These are phyloP conservation scores for Ascocoryne sarcoides DNA, from an alignment of 2,329 filamentous ascomycete genomes.

Conservation along the genomic window DNA sequence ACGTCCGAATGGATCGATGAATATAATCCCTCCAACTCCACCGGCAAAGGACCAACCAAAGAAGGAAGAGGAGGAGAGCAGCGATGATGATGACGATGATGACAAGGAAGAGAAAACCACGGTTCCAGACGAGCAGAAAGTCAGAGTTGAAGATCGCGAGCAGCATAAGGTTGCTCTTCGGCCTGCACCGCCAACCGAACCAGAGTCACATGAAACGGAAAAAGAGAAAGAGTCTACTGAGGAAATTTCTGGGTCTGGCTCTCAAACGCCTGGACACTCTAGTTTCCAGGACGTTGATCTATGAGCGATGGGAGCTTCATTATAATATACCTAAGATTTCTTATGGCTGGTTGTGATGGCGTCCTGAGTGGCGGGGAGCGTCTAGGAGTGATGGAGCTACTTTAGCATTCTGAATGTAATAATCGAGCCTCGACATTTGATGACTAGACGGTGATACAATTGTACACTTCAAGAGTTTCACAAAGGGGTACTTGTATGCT, in stretches of 20 bases:
- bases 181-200: constrained; percentile 27
- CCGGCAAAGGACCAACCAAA: constrained; percentile 23
- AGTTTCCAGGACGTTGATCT: constrained; percentile 58
- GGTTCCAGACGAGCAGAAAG: constrained; percentile 44
- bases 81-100: constrained; percentile 20
- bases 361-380: constrained; percentile 5
- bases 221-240: constrained; percentile 23
- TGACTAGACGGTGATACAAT: too few species aligned
- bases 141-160: constrained; percentile 45
- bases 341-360: constrained; percentile 5
- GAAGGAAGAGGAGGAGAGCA: constrained; percentile 7
- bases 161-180: constrained; percentile 45
- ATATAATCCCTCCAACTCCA: constrained; percentile 24
- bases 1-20: constrained; percentile 18
- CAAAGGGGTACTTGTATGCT: too few species aligned
- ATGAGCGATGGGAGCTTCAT: constrained; percentile 27
- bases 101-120: constrained; percentile 27
- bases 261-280: constrained; percentile 43
- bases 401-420: too few species aligned
- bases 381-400: too few species aligned
- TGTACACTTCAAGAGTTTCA: too few species aligned
- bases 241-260: constrained; percentile 19
- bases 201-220: constrained; percentile 31
- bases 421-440: too few species aligned
- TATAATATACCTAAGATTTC: constrained; percentile 16